phyloP scores from a whole-genome alignment of 441 rosid species.

The Adansonia gregorii region DNA sequence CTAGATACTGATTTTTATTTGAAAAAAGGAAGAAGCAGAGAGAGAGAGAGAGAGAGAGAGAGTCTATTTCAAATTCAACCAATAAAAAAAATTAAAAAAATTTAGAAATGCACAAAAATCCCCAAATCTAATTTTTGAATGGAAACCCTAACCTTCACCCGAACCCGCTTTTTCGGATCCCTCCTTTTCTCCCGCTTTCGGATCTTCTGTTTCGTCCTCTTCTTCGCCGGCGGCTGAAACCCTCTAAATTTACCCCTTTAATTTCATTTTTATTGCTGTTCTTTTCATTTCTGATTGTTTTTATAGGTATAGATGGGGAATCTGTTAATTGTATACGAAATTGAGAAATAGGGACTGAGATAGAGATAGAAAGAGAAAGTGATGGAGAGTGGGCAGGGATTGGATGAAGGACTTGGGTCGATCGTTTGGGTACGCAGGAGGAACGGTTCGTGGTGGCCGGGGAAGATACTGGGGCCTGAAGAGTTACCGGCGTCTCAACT shows the following conservation, averaged over 20 bases:
- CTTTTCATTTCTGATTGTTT: neutral
- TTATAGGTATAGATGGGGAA: constrained; percentile 5
- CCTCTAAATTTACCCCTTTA: neutral
- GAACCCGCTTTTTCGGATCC: constrained; percentile 39
- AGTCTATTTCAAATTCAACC: neutral
- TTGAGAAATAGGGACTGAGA: neutral
- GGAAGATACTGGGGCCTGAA: constrained; percentile 78
- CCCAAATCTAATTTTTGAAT: constrained; percentile 64
- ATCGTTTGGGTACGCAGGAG: constrained; percentile 97
- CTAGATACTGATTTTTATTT: too few relatives aligned
- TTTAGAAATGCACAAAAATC: constrained; percentile 34
- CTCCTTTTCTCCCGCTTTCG: constrained; percentile 33
- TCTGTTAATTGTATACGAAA: constrained; percentile 21
- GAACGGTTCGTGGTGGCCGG: constrained; percentile 99
- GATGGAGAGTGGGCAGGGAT: constrained; percentile 64
- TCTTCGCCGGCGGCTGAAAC: constrained; percentile 53
- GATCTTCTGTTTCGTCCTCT: constrained; percentile 45
- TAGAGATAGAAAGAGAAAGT: constrained; percentile 20
- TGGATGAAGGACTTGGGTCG: constrained; percentile 66
- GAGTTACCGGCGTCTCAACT: constrained; percentile 74
- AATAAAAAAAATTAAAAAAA: neutral
- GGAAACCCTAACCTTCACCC: constrained; percentile 56
- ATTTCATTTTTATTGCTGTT: neutral
- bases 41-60: too few relatives aligned
- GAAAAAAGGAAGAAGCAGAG: neutral